A percentile compares a stretch with the other conserved stretches of the same genome.
Conservation (phyloP, 106 monocot species). For the Phalaenopsis equestris region DNA sequence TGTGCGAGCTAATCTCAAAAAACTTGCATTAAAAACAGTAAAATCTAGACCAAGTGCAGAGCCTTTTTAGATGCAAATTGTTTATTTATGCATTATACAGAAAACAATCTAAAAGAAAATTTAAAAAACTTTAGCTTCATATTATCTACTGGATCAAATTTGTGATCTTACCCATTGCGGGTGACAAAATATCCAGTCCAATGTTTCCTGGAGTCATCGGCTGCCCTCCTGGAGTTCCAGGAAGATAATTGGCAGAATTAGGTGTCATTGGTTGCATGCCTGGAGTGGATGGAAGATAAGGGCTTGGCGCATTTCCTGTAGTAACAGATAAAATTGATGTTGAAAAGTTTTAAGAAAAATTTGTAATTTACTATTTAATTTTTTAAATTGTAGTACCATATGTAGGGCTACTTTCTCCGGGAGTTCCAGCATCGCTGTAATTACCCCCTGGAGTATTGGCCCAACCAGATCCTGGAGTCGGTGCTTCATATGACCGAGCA, state of each 20-base stretch:
- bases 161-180: constrained; percentile 52
- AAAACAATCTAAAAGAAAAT: background rate
- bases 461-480: constrained; percentile 96
- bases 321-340: background rate
- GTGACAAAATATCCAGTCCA: constrained; percentile 93
- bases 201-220: constrained; percentile 98
- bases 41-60: background rate
- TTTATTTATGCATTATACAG: background rate
- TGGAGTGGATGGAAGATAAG: constrained; percentile 93
- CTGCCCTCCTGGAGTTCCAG: constrained; percentile 94
- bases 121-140: background rate
- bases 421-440: constrained; percentile 72
- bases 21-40: background rate
- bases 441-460: constrained; percentile 87
- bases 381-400: constrained; percentile 41
- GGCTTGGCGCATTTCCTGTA: constrained; percentile 88
- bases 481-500: constrained; percentile 81
- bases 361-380: background rate
- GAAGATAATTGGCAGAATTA: constrained; percentile 75
- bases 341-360: background rate
- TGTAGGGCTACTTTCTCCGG: constrained; percentile 53
- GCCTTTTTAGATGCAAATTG: background rate
- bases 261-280: constrained; percentile 97
- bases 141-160: background rate
- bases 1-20: background rate